Conservation (phyloP, 805 yeast species). For the Brettanomyces anomalus region DNA sequence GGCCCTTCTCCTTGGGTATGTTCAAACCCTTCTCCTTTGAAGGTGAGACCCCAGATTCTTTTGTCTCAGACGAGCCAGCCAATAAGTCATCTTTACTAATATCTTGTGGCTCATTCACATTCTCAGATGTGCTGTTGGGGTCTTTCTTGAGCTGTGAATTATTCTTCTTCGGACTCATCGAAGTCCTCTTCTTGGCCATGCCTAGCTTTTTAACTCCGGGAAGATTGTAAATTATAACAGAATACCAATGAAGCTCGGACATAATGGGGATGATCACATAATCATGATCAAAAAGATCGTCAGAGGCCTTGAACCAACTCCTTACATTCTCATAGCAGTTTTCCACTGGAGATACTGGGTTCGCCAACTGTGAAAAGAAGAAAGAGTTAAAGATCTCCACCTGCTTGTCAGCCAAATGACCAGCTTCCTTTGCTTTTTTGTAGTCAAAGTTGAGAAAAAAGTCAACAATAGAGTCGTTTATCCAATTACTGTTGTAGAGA, state of each 20-base stretch:
- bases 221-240: constrained; percentile 44
- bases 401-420: constrained; percentile 26
- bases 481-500: constrained; percentile 73
- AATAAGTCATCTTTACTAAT: too few species aligned
- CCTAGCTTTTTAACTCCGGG: neutral
- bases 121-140: neutral
- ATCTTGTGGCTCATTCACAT: too few species aligned
- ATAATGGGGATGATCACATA: constrained; percentile 75
- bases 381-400: constrained; percentile 67
- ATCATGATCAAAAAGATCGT: constrained; percentile 43
- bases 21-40: too few species aligned
- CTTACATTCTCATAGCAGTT: constrained; percentile 54
- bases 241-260: constrained; percentile 80
- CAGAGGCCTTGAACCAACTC: constrained; percentile 71
- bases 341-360: constrained; percentile 9
- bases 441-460: constrained; percentile 60
- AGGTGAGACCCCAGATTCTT: too few species aligned
- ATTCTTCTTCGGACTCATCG: neutral
- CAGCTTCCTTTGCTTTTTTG: constrained; percentile 25
- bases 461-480: constrained; percentile 82
- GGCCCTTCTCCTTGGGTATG: constrained; percentile 1
- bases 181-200: neutral
- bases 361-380: constrained; percentile 59
- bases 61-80: too few species aligned
- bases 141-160: neutral